Conservation (phyloP, 345 rosid genomes). For the Eutrema japonicum region DNA sequence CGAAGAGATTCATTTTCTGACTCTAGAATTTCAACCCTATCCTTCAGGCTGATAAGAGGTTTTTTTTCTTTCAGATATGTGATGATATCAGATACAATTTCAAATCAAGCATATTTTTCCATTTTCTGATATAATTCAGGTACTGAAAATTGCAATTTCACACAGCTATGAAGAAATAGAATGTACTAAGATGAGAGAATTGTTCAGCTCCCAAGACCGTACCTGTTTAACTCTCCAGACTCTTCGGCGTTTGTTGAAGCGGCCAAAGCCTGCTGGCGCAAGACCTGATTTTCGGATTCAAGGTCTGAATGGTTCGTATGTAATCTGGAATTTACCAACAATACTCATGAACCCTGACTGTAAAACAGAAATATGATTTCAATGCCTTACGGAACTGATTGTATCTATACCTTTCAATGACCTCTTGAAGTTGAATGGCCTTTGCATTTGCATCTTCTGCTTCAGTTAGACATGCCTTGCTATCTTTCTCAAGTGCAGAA, state of each 20-base stretch:
- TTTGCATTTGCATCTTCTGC: conserved; percentile 60
- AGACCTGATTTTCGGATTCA: conserved; percentile 72
- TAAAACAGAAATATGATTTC: conserved; percentile 12
- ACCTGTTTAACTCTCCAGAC: conserved; percentile 53
- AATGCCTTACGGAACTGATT: conserved; percentile 10
- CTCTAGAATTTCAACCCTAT: conserved; percentile 51
- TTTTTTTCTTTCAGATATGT: background rate
- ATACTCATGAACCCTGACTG: conserved; percentile 13
- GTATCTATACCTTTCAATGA: conserved; percentile 54
- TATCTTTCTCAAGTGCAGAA: conserved; percentile 50
- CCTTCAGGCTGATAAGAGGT: conserved; percentile 48
- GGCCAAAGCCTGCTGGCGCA: conserved; percentile 67
- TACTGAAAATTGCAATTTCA: background rate
- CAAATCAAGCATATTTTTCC: conserved; percentile 1
- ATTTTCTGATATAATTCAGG: background rate
- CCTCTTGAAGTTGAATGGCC: conserved; percentile 52
- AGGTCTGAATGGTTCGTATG: conserved; percentile 57
- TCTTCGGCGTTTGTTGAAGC: conserved; percentile 50
- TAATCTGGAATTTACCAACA: conserved; percentile 47
- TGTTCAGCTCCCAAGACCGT: conserved; percentile 17
- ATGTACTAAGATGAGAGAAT: conserved; percentile 13
- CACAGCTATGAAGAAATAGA: conserved; percentile 18
- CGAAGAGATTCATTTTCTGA: conserved; percentile 58
- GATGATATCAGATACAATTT: conserved; percentile 7
- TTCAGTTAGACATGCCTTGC: conserved; percentile 48